Conservation (phyloP, 345 rosid species). For the Salix exigua region DNA sequence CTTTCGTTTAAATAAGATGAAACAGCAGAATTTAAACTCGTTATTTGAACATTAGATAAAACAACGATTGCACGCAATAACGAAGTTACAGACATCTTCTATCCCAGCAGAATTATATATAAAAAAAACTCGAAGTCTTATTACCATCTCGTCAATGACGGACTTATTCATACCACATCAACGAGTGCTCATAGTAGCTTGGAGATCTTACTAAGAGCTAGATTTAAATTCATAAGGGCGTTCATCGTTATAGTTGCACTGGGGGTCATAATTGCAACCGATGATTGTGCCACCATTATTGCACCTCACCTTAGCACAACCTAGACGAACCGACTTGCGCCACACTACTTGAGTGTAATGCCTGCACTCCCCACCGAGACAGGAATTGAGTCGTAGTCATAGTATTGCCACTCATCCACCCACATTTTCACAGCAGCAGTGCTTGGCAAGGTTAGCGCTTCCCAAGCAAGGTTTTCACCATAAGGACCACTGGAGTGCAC, state of each 20-base stretch:
- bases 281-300: conserved; percentile 23
- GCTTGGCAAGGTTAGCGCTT: conserved; percentile 10
- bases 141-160: too few species aligned
- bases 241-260: neutral
- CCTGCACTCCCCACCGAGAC: conserved; percentile 10
- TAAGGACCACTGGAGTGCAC: conserved; percentile 37
- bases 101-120: too few species aligned
- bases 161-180: neutral
- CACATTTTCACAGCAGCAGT: conserved; percentile 21
- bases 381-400: conserved; percentile 9
- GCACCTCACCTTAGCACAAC: conserved; percentile 27
- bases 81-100: too few species aligned
- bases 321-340: conserved; percentile 1
- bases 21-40: too few species aligned
- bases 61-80: too few species aligned
- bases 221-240: conserved; percentile 9
- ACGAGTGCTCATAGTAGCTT: neutral
- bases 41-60: too few species aligned
- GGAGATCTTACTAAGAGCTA: neutral
- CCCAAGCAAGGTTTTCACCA: conserved; percentile 39
- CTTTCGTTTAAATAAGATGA: conserved; percentile 29
- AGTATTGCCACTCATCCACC: conserved; percentile 22
- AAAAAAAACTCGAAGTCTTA: too few species aligned
- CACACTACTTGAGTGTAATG: conserved; percentile 42
- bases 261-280: conserved; percentile 28